Percentiles rank a stretch among this genome's conserved stretches.
Conservation (phyloP, 2,329 filamentous ascomycete genomes). For the Fusarium sulawesiense region DNA sequence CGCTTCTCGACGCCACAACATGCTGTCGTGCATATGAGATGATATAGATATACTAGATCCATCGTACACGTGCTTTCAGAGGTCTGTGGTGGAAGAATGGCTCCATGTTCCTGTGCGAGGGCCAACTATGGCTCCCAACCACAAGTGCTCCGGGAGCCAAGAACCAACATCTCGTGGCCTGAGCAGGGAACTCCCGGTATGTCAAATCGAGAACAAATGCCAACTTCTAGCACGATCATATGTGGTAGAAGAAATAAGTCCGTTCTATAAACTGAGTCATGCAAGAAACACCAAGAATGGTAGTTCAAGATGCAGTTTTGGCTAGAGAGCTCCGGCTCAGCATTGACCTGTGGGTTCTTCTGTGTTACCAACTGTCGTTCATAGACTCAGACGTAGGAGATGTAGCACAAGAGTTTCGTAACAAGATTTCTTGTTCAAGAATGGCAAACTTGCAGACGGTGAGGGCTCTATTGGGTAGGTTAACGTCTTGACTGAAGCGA, state of each 20-base stretch:
- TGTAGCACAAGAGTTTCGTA: not conserved
- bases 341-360: not conserved
- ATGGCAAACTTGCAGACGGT: not conserved
- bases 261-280: not conserved
- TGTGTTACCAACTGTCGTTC: not conserved
- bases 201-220: constrained; percentile 7
- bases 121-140: constrained; percentile 25
- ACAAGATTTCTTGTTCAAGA: not conserved
- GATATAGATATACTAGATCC: not conserved
- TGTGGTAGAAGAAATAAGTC: not conserved
- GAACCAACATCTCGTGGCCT: not conserved
- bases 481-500: not conserved
- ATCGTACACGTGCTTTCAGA: constrained; percentile 16
- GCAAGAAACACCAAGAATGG: not conserved
- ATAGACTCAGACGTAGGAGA: not conserved
- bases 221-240: not conserved
- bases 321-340: not conserved
- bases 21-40: not conserved
- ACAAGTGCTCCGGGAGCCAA: not conserved
- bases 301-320: not conserved
- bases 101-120: constrained; percentile 28
- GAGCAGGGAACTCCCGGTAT: constrained; percentile 27
- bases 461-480: not conserved
- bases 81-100: constrained; percentile 32
- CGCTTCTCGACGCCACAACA: constrained; percentile 31